Evolutionary conservation across 2,329 filamentous ascomycete species (phyloP).

Genomic region (Phaeosphaeriaceae sp.): DNA sequence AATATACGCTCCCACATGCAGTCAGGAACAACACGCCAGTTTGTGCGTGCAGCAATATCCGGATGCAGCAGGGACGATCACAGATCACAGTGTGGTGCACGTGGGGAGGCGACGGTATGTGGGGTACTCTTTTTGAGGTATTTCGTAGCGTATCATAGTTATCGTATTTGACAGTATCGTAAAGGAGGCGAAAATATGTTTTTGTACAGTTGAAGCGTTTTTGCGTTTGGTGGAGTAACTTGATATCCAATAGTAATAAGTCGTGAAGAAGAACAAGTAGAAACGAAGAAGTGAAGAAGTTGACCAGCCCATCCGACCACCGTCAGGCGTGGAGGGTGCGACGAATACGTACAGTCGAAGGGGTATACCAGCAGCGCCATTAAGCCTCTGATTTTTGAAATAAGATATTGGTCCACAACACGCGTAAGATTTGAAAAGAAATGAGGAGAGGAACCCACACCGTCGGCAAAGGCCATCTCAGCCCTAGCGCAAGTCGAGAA

Average conservation of each 20-base stretch:
- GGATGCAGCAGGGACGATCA: conserved; percentile 5
- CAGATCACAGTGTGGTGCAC: conserved; percentile 3
- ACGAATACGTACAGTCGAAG: conserved; percentile 45
- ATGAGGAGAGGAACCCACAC: conserved; percentile 6
- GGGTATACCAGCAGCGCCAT: conserved; percentile 40
- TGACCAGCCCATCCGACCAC: neutral
- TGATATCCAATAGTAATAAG: conserved; percentile 5
- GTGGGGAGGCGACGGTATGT: conserved; percentile 10
- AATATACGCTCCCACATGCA: neutral
- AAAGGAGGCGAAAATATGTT: neutral
- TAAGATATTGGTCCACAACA: conserved; percentile 5
- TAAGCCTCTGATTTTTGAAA: conserved; percentile 16
- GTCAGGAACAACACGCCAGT: neutral
- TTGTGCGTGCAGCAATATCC: conserved; percentile 10
- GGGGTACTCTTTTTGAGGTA: conserved; percentile 23
- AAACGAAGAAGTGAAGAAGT: conserved; percentile 7
- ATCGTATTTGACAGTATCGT: conserved; percentile 17
- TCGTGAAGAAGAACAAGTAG: conserved; percentile 5
- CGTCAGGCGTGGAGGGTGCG: neutral
- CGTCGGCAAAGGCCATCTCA: conserved; percentile 2
- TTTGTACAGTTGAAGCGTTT: conserved; percentile 26
- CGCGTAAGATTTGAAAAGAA: conserved; percentile 7
- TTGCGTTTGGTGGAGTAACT: conserved; percentile 1
- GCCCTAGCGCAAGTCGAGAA: neutral
- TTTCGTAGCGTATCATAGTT: conserved; percentile 8